phyloP scores from a whole-genome alignment of 179 eudicot species.

The Camellia oleifera region DNA sequence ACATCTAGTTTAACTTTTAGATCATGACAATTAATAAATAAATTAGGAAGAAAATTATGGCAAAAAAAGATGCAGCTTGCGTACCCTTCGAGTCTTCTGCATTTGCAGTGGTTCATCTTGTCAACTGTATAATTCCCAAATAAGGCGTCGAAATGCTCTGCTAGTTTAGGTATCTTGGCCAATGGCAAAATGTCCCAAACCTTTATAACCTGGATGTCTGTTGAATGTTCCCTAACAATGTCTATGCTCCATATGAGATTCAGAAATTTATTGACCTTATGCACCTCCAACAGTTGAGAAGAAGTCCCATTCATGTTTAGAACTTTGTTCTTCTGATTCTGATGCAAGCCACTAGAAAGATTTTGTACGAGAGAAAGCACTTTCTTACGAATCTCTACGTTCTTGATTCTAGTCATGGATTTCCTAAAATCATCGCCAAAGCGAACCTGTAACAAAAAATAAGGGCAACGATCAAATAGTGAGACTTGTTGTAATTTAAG shows the following conservation, averaged over 20 bases:
- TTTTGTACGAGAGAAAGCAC: slow-evolving; percentile 15
- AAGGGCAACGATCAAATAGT: too few relatives aligned
- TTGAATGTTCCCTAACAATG: slow-evolving; percentile 20
- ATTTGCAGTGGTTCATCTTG: slow-evolving; percentile 31
- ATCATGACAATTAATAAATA: too few relatives aligned
- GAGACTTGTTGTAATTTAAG: too few relatives aligned
- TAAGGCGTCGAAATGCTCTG: slow-evolving; percentile 19
- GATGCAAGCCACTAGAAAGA: slow-evolving; percentile 45
- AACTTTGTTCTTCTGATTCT: neutral
- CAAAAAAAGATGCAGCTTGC: neutral
- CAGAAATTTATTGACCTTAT: slow-evolving; percentile 20
- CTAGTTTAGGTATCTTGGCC: slow-evolving; percentile 24
- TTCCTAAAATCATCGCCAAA: too few relatives aligned
- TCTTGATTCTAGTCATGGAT: too few relatives aligned
- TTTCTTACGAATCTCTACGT: too few relatives aligned
- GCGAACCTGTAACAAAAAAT: too few relatives aligned
- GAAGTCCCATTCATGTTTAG: slow-evolving; percentile 2
- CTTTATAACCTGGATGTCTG: slow-evolving; percentile 40
- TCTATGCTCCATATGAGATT: slow-evolving; percentile 37
- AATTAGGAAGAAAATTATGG: too few relatives aligned
- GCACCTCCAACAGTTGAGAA: slow-evolving; percentile 26
- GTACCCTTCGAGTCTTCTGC: slow-evolving; percentile 40
- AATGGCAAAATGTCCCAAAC: slow-evolving; percentile 40
- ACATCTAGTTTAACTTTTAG: too few relatives aligned
- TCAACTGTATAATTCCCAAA: slow-evolving; percentile 31